Conservation (phyloP, 768 basidiomycete species). For the Leccinum pellstonianum region DNA sequence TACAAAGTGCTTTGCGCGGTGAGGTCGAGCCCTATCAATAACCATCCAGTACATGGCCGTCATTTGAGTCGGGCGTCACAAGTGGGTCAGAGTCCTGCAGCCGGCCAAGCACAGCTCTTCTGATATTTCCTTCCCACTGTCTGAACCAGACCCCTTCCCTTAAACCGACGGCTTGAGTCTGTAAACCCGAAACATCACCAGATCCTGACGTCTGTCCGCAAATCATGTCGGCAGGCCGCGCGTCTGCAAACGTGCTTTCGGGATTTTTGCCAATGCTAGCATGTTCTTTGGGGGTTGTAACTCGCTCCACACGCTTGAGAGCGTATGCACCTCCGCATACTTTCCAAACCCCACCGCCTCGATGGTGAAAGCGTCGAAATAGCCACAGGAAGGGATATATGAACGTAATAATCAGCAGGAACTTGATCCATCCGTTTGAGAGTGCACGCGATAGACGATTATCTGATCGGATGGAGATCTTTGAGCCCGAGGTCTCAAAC, state of each 20-base stretch:
- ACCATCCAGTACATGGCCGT: slow-evolving; percentile 25
- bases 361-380: slow-evolving; percentile 63
- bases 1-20: too few relatives aligned
- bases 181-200: slow-evolving; percentile 28
- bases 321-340: slow-evolving; percentile 76
- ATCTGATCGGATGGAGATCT: slow-evolving; percentile 65
- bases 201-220: slow-evolving; percentile 22
- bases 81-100: slow-evolving; percentile 38
- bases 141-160: slow-evolving; percentile 80
- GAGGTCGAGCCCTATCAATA: slow-evolving; percentile 9
- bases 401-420: slow-evolving; percentile 64
- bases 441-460: slow-evolving; percentile 65
- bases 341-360: slow-evolving; percentile 73
- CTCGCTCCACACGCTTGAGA: slow-evolving; percentile 46
- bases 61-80: slow-evolving; percentile 27
- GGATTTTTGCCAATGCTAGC: slow-evolving; percentile 2
- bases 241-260: slow-evolving; percentile 7
- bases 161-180: slow-evolving; percentile 49
- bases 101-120: slow-evolving; percentile 50
- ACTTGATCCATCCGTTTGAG: slow-evolving; percentile 68
- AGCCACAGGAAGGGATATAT: slow-evolving; percentile 84
- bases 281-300: slow-evolving; percentile 11
- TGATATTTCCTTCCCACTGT: slow-evolving; percentile 71
- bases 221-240: not conserved
- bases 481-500: slow-evolving; percentile 46